Evolutionary conservation across 257 asterid species (phyloP).

Genomic region (Orobanche coerulescens): DNA sequence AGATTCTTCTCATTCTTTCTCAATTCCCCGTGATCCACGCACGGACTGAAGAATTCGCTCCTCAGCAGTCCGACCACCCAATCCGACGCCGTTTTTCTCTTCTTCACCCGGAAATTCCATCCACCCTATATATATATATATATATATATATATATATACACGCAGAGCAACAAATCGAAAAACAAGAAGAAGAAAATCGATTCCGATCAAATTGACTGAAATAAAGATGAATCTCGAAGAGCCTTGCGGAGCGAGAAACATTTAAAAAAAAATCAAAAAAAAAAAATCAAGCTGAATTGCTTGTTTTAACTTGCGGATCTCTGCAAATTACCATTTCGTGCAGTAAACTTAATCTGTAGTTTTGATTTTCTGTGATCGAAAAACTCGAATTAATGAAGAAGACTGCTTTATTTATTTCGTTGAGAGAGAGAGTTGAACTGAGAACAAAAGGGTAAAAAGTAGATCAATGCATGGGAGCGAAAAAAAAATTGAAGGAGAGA

Average conservation of each 20-base stretch:
- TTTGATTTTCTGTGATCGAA: neutral
- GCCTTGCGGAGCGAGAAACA: conserved; percentile 5
- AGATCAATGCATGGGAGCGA: conserved; percentile 1
- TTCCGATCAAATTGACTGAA: conserved; percentile 2
- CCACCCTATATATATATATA: conserved; percentile 37
- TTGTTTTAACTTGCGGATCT: neutral
- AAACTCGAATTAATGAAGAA: neutral
- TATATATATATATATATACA: no score
- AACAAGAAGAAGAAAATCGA: no score
- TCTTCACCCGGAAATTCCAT: conserved; percentile 27
- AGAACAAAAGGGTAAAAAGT: neutral
- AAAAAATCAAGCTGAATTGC: neutral
- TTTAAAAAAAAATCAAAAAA: neutral
- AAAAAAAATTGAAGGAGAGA: neutral
- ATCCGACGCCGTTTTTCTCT: conserved; percentile 28
- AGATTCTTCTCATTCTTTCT: conserved; percentile 57
- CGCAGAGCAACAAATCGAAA: no score
- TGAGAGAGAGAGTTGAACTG: neutral
- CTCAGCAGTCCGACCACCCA: conserved; percentile 42
- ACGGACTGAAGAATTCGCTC: conserved; percentile 41
- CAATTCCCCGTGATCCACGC: conserved; percentile 42
- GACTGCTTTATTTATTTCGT: neutral
- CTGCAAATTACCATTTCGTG: conserved; percentile 24
- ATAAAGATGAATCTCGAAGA: neutral
- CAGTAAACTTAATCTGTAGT: neutral